These are phyloP conservation scores for Yamadazyma atmosphaerica DNA, from an alignment of 1,139 yeast species.

Conservation along the genomic window DNA sequence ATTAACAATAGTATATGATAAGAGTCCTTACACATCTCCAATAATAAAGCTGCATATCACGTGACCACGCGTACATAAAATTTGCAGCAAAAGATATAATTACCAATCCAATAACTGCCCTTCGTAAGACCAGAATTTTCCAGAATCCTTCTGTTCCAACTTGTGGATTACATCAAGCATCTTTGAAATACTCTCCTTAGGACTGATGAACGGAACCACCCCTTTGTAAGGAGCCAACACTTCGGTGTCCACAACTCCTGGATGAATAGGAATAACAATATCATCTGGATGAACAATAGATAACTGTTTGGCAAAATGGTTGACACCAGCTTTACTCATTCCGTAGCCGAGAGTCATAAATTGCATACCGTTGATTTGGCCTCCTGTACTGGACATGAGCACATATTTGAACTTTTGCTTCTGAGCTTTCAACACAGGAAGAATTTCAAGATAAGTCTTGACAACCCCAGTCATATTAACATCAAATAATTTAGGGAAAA, in stretches of 20 bases:
- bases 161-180: conserved; percentile 1
- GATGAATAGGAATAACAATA: conserved; percentile 20
- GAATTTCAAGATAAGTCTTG: not conserved
- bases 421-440: not conserved
- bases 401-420: not conserved
- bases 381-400: conserved; percentile 3
- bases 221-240: conserved; percentile 12
- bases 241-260: conserved; percentile 34
- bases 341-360: conserved; percentile 22
- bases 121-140: conserved; percentile 2
- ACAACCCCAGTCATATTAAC: conserved; percentile 17
- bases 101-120: conserved; percentile 3
- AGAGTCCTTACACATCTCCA: too few species aligned
- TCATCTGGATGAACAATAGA: conserved; percentile 36
- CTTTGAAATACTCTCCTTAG: conserved; percentile 1
- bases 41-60: too few species aligned
- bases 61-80: too few species aligned
- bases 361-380: not conserved
- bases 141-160: conserved; percentile 3
- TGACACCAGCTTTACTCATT: conserved; percentile 31
- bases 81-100: too few species aligned
- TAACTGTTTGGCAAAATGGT: conserved; percentile 13
- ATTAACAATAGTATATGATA: too few species aligned
- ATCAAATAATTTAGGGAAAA: conserved; percentile 21
- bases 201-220: not conserved